Evolutionary conservation across 106 monocot genomes (phyloP).

Genomic region (Dioscorea alata): DNA sequence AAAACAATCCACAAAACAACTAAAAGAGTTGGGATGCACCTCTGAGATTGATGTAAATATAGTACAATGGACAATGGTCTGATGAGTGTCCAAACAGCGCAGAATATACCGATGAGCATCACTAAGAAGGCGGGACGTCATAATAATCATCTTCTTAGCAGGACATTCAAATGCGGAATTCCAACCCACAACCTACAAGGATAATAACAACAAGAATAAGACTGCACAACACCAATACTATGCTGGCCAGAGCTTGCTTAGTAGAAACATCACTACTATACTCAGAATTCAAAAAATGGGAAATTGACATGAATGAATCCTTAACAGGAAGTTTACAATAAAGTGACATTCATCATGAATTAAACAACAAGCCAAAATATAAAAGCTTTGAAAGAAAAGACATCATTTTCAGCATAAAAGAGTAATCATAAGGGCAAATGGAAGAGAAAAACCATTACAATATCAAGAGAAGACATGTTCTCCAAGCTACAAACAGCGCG

Average conservation of each 20-base stretch:
- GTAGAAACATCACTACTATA: too few relatives aligned
- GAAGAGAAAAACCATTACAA: slow-evolving; percentile 41
- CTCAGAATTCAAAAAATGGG: neutral
- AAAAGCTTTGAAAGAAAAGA: neutral
- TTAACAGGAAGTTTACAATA: too few relatives aligned
- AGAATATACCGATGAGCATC: slow-evolving; percentile 94
- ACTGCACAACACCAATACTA: neutral
- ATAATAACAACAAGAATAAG: slow-evolving; percentile 3
- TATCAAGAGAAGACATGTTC: slow-evolving; percentile 64
- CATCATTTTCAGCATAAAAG: neutral
- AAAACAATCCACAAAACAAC: too few relatives aligned
- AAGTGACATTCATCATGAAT: too few relatives aligned
- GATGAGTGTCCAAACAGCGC: slow-evolving; percentile 67
- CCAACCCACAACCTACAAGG: slow-evolving; percentile 60
- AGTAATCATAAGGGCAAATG: neutral
- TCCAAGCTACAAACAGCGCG: slow-evolving; percentile 82
- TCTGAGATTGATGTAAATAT: slow-evolving; percentile 94
- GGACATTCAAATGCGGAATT: slow-evolving; percentile 33
- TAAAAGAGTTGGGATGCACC: slow-evolving; percentile 28
- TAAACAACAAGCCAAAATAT: too few relatives aligned
- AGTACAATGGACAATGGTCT: slow-evolving; percentile 42
- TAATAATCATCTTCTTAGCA: slow-evolving; percentile 64
- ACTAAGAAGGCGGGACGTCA: slow-evolving; percentile 84
- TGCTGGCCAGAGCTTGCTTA: too few relatives aligned
- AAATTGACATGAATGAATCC: too few relatives aligned